Conservation (phyloP, 2,329 filamentous ascomycete genomes). For the Venturia effusa region DNA sequence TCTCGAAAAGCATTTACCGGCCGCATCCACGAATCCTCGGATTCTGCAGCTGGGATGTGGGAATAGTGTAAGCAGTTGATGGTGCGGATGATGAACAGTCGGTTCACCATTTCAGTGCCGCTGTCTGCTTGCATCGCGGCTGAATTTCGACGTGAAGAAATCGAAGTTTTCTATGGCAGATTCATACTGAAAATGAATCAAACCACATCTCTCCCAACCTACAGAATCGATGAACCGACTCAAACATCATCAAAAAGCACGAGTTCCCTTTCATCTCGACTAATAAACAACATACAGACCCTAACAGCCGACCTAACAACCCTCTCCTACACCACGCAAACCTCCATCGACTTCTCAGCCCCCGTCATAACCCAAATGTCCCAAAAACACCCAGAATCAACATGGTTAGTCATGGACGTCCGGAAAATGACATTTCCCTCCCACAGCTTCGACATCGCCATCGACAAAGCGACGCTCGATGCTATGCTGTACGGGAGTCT, state of each 20-base stretch:
- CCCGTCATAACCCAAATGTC: conserved; percentile 40
- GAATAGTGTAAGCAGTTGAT: conserved; percentile 36
- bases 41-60: conserved; percentile 45
- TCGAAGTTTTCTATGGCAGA: no score
- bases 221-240: no score
- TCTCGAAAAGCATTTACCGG: conserved; percentile 31
- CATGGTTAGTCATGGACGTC: conserved; percentile 39
- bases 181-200: no score
- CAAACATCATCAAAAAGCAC: no score
- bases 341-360: conserved; percentile 38
- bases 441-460: conserved; percentile 38
- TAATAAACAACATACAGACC: conserved; percentile 24
- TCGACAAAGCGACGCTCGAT: conserved; percentile 28
- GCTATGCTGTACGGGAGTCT: conserved; percentile 23
- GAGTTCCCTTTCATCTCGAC: no score
- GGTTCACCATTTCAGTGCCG: no score
- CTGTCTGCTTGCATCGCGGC: no score
- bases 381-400: conserved; percentile 30
- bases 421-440: conserved; percentile 32
- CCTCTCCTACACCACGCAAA: conserved; percentile 26
- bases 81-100: no score
- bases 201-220: no score
- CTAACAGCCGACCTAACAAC: conserved; percentile 36
- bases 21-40: conserved; percentile 9
- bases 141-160: no score